phyloP scores from a whole-genome alignment of 2,329 filamentous ascomycete species.

The Botrytis sinoallii region DNA sequence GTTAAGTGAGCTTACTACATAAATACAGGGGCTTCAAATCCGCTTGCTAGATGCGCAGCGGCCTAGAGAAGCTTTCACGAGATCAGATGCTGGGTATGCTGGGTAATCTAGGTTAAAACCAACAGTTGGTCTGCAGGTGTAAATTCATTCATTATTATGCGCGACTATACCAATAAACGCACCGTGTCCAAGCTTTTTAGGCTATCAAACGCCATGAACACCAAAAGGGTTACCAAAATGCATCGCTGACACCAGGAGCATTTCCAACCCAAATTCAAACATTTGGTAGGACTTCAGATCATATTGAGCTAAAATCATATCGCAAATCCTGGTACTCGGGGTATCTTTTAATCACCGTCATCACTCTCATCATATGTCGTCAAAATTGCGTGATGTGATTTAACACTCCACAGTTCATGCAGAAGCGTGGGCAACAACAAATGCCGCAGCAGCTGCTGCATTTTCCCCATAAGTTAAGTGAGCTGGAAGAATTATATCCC shows the following conservation, averaged over 20 bases:
- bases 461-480: slow-evolving; percentile 43
- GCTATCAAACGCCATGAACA: not conserved
- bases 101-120: not conserved
- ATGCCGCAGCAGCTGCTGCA: slow-evolving; percentile 41
- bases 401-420: not conserved
- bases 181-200: not conserved
- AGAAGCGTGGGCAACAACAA: slow-evolving; percentile 29
- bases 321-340: not conserved
- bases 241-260: not conserved
- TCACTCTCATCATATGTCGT: slow-evolving; percentile 7
- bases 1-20: not conserved
- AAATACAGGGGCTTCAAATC: not conserved
- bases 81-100: not conserved
- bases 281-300: not conserved
- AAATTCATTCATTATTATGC: not conserved
- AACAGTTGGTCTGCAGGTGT: not conserved
- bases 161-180: not conserved
- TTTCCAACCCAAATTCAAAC: not conserved
- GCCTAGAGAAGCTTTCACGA: not conserved
- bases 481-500: slow-evolving; percentile 41
- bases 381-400: slow-evolving; percentile 3
- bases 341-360: not conserved
- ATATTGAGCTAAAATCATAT: not conserved
- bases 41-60: not conserved
- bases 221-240: not conserved